These are phyloP conservation scores for Solanum paucissectum DNA, from an alignment of 257 asterid species.

Conservation along the genomic window DNA sequence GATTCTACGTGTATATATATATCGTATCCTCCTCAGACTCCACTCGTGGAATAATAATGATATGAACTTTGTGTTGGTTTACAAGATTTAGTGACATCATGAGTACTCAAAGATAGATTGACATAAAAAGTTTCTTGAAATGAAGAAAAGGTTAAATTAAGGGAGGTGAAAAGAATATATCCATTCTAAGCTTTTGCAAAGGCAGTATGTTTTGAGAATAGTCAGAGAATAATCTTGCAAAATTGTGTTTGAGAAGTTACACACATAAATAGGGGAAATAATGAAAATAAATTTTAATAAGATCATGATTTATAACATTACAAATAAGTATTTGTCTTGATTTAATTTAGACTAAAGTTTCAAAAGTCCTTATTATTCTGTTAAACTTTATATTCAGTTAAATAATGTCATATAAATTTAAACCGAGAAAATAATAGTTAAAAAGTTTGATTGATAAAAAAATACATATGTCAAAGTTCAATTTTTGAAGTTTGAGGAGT, in stretches of 20 bases:
- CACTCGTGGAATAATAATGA: background rate
- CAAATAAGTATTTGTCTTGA: background rate
- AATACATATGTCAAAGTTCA: background rate
- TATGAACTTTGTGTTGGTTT: background rate
- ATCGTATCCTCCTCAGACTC: background rate
- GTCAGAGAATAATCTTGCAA: constrained; percentile 6
- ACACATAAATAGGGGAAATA: background rate
- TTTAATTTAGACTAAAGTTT: background rate
- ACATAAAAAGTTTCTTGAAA: background rate
- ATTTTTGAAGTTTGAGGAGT: background rate
- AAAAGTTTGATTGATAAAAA: background rate
- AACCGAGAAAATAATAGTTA: fast-evolving
- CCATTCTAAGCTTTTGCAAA: background rate
- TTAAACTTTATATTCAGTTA: background rate
- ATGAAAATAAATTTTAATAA: background rate
- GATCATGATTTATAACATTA: background rate
- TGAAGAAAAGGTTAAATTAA: background rate
- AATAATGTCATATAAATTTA: background rate
- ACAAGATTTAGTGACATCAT: background rate
- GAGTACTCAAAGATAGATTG: background rate
- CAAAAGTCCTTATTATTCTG: background rate
- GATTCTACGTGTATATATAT: too few species aligned
- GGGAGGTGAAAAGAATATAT: background rate
- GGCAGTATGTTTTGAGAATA: background rate
- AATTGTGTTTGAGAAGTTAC: constrained; percentile 8